Conservation (phyloP, 306 rosid genomes). For the Vigna nakashimae region DNA sequence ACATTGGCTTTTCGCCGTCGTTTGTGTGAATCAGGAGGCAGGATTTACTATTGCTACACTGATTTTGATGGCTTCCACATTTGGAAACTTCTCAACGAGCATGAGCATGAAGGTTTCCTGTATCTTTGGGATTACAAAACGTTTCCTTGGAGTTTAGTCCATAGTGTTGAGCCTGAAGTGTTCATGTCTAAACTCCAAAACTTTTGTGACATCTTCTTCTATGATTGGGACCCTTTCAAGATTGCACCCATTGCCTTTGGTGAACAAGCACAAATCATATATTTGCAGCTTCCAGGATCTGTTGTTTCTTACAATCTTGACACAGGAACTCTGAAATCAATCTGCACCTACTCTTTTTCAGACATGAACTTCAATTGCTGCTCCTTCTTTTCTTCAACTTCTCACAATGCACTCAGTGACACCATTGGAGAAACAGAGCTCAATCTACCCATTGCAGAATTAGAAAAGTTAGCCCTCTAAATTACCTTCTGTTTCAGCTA, state of each 20-base stretch:
- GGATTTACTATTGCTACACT: conserved; percentile 50
- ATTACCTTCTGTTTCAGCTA: not conserved
- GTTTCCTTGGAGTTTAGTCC: conserved; percentile 47
- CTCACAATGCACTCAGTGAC: conserved; percentile 11
- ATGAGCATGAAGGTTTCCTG: conserved; percentile 5
- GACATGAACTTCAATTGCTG: conserved; percentile 47
- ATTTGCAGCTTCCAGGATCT: conserved; percentile 50
- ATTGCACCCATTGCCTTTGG: conserved; percentile 42
- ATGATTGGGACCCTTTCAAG: conserved; percentile 45
- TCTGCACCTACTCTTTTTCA: conserved; percentile 39
- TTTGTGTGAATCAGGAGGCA: conserved; percentile 47
- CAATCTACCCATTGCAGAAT: conserved; percentile 41
- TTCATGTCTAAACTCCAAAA: conserved; percentile 10
- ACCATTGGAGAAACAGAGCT: conserved; percentile 28
- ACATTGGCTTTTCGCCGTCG: conserved; percentile 43
- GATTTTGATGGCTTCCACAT: conserved; percentile 51
- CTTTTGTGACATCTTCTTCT: not conserved
- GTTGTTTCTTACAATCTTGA: conserved; percentile 44
- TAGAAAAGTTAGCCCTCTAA: conserved; percentile 32
- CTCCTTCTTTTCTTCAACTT: conserved; percentile 42
- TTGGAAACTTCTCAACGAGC: conserved; percentile 50
- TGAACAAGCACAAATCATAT: conserved; percentile 35
- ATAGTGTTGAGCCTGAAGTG: conserved; percentile 16
- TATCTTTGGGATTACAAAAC: conserved; percentile 36
- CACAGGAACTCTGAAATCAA: conserved; percentile 19